Conservation (phyloP, 1,284 basidiomycete genomes). For the Vanrija pseudolonga region DNA sequence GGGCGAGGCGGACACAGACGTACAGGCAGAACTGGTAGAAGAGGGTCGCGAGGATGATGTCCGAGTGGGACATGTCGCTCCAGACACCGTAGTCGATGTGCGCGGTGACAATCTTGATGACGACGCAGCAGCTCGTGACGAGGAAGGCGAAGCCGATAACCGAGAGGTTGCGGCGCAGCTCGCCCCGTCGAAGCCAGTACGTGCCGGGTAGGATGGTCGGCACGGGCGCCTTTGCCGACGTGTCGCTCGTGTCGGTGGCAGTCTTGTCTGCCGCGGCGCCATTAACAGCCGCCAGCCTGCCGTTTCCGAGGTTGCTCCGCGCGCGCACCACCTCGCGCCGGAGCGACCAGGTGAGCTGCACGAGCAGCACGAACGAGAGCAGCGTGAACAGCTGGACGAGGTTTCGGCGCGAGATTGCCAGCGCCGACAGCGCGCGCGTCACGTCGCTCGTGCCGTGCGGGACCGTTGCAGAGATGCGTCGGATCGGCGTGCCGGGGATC, state of each 20-base stretch:
- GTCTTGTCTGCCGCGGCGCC: not conserved
- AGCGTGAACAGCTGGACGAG: slow-evolving; percentile 73
- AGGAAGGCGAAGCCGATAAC: slow-evolving; percentile 46
- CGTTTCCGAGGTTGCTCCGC: not conserved
- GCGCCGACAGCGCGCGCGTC: slow-evolving; percentile 57
- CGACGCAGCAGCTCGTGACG: slow-evolving; percentile 41
- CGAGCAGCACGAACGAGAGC: slow-evolving; percentile 70
- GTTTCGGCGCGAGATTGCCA: slow-evolving; percentile 66
- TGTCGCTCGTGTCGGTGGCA: not conserved
- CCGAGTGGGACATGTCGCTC: slow-evolving; percentile 68
- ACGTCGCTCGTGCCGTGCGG: slow-evolving; percentile 43
- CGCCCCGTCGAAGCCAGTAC: slow-evolving; percentile 44
- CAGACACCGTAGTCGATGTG: slow-evolving; percentile 40
- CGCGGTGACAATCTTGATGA: slow-evolving; percentile 43
- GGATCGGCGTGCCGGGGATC: slow-evolving; percentile 39
- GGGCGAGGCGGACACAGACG: slow-evolving; percentile 79
- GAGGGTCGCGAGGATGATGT: slow-evolving; percentile 68
- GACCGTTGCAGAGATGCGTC: slow-evolving; percentile 33
- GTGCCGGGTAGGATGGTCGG: slow-evolving; percentile 7
- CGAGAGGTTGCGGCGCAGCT: slow-evolving; percentile 43
- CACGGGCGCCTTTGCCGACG: not conserved
- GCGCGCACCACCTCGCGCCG: slow-evolving; percentile 58
- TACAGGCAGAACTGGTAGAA: slow-evolving; percentile 93
- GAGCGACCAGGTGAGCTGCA: slow-evolving; percentile 71
- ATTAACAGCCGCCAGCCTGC: not conserved